Evolutionary conservation across 371 early-diverging fungal species (phyloP).

Genomic region (Dipsacomyces acuminosporus): DNA sequence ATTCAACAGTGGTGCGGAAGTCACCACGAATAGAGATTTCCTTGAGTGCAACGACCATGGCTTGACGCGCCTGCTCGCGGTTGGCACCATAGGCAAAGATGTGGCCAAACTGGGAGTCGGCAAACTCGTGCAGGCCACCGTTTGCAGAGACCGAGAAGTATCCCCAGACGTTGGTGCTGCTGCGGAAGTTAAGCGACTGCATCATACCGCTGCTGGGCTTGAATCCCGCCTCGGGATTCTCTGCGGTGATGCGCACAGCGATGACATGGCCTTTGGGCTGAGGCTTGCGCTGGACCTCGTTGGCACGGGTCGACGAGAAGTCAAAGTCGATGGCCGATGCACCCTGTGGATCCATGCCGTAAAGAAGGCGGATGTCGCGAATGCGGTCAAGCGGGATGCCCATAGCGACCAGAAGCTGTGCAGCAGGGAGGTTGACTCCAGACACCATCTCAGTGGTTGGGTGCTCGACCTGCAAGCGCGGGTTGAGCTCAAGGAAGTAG

Average conservation of each 20-base stretch:
- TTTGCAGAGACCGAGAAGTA: conserved; percentile 95
- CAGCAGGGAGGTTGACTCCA: conserved; percentile 95
- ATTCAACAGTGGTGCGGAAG: conserved; percentile 97
- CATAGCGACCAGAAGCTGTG: conserved; percentile 97
- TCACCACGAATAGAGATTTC: conserved; percentile 98
- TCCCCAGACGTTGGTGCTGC: conserved; percentile 94
- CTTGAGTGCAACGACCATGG: conserved; percentile 95
- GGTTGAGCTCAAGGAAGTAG: conserved; percentile 98
- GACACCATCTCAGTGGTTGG: conserved; percentile 99
- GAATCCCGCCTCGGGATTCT: conserved; percentile 98
- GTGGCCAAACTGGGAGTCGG: conserved; percentile 99
- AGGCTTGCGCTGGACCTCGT: conserved; percentile 84
- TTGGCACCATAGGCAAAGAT: conserved; percentile 97
- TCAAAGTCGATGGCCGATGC: conserved; percentile 92
- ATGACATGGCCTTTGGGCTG: conserved; percentile 96
- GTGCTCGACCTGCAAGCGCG: conserved; percentile 99
- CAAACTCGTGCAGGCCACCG: conserved; percentile 97
- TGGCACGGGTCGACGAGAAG: conserved; percentile 67
- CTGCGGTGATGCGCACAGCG: conserved; percentile 98
- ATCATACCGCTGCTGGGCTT: conserved; percentile 95
- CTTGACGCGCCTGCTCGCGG: conserved; percentile 88
- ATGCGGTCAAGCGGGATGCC: conserved; percentile 93
- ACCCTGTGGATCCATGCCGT: conserved; percentile 76
- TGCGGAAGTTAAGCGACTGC: conserved; percentile 92
- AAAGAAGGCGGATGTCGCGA: conserved; percentile 91